phyloP scores from a whole-genome alignment of 345 rosid genomes.

The Ceriops tagal region DNA sequence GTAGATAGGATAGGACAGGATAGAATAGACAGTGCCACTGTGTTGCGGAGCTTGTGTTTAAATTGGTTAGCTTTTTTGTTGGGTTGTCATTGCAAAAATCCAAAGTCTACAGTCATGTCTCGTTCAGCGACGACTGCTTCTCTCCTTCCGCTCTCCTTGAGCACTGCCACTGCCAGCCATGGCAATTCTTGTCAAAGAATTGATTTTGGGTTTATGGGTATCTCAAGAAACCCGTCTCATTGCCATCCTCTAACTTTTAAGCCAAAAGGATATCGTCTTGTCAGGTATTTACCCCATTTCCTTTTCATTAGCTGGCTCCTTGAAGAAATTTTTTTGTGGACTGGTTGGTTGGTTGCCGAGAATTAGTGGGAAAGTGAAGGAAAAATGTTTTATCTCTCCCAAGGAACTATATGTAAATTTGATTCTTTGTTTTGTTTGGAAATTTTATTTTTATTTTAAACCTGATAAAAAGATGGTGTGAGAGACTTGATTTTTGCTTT shows the following conservation, averaged over 20 bases:
- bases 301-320: not conserved
- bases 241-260: conserved; percentile 5
- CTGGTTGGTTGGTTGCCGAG: conserved; percentile 2
- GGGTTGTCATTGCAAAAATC: not conserved
- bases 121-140: conserved; percentile 6
- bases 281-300: conserved; percentile 18
- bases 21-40: no score
- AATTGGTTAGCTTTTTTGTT: not conserved
- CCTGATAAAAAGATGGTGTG: not conserved
- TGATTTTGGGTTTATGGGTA: conserved; percentile 16
- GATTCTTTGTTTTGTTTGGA: not conserved
- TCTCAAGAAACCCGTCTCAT: conserved; percentile 2
- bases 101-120: not conserved
- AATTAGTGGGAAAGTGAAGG: not conserved
- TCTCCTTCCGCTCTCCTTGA: conserved; percentile 16
- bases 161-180: not conserved
- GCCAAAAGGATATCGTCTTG: conserved; percentile 17
- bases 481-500: not conserved
- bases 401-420: not conserved
- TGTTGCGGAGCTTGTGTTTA: not conserved
- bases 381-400: not conserved
- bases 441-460: not conserved
- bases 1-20: no score
- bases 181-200: conserved; percentile 16
- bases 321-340: not conserved